phyloP scores from a whole-genome alignment of 345 rosid species.

The Zanthoxylum bungeanum region DNA sequence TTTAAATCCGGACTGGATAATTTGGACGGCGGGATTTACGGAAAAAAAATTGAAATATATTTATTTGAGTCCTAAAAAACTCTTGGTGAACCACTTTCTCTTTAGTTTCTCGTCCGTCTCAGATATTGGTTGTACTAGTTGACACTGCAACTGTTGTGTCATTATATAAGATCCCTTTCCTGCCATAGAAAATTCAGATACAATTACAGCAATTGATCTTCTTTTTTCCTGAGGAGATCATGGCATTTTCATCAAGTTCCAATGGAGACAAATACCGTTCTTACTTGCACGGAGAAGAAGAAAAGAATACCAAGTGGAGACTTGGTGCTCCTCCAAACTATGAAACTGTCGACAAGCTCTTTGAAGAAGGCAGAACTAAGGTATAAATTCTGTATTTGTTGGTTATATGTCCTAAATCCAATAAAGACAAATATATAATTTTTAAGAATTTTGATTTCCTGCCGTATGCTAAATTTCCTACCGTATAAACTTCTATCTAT shows the following conservation, averaged over 20 bases:
- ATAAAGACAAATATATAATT: too few relatives aligned
- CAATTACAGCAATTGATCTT: background rate
- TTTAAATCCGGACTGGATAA: too few relatives aligned
- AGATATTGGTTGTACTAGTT: background rate
- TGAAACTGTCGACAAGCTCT: conserved; percentile 53
- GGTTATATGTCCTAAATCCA: too few relatives aligned
- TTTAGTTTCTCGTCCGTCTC: too few relatives aligned
- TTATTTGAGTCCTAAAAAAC: too few relatives aligned
- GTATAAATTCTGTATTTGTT: too few relatives aligned
- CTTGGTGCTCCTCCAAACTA: conserved; percentile 52
- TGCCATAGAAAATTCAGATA: background rate
- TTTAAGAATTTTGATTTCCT: too few relatives aligned
- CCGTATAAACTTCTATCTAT: background rate
- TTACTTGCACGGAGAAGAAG: conserved; percentile 47
- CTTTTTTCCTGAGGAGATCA: conserved; percentile 6
- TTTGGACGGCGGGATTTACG: too few relatives aligned
- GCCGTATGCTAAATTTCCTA: too few relatives aligned
- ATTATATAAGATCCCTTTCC: background rate
- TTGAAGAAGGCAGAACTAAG: conserved; percentile 61
- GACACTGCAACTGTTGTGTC: background rate
- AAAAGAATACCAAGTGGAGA: conserved; percentile 54
- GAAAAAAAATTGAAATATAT: too few relatives aligned
- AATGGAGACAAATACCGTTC: conserved; percentile 42
- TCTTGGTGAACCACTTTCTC: too few relatives aligned
- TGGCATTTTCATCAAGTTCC: conserved; percentile 28